These are phyloP conservation scores for Tolypocladium sp. DNA, from an alignment of 2,329 filamentous ascomycete species.

Conservation along the genomic window DNA sequence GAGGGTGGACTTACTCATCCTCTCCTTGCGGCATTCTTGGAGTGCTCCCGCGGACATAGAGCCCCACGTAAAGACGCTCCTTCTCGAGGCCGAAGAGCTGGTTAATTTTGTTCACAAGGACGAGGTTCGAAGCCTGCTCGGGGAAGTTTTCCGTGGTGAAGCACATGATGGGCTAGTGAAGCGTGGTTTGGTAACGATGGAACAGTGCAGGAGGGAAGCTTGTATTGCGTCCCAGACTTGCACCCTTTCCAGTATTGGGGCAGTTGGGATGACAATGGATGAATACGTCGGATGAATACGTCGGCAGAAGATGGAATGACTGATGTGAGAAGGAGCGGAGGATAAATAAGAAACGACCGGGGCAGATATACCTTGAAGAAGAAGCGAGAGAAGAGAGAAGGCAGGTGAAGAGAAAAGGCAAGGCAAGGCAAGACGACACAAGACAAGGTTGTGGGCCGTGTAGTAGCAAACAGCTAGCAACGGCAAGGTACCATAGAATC, in stretches of 20 bases:
- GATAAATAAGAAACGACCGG: not conserved
- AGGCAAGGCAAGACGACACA: not conserved
- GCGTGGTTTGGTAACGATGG: too few relatives aligned
- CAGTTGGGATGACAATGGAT: not conserved
- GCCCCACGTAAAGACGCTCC: slow-evolving; percentile 12
- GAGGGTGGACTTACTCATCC: slow-evolving; percentile 4
- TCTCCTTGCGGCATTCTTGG: slow-evolving; percentile 7
- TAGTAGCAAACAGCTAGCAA: not conserved
- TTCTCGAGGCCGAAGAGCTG: not conserved
- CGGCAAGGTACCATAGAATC: not conserved
- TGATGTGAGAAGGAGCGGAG: not conserved
- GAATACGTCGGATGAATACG: too few relatives aligned
- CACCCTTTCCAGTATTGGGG: not conserved
- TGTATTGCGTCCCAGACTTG: too few relatives aligned
- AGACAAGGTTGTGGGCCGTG: not conserved
- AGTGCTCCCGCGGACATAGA: slow-evolving; percentile 4
- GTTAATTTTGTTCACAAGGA: slow-evolving; percentile 1
- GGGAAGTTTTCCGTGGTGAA: not conserved
- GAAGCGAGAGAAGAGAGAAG: not conserved
- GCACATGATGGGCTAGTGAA: not conserved
- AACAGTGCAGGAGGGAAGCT: not conserved
- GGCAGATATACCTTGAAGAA: not conserved
- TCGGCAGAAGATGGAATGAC: not conserved
- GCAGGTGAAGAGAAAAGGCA: not conserved
- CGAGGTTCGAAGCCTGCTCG: slow-evolving; percentile 3